phyloP scores from a whole-genome alignment of 371 early-diverging fungal species.

The Apophysomyces elegans region DNA sequence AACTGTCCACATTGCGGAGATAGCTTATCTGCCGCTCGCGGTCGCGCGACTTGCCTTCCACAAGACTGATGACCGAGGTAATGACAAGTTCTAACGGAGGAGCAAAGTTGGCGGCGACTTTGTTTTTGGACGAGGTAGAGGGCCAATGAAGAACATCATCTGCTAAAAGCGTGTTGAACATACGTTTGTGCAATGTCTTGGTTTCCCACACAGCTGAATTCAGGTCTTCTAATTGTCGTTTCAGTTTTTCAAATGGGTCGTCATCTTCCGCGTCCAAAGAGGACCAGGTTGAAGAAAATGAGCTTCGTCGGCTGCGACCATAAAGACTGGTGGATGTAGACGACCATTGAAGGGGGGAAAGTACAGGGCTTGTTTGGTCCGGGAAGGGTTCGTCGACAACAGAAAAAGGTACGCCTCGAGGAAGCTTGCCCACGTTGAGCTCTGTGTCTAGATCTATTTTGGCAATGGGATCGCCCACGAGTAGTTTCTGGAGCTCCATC shows the following conservation, averaged over 20 bases:
- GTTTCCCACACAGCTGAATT: constrained; percentile 55
- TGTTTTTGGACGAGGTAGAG: constrained; percentile 8
- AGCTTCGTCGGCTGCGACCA: constrained; percentile 44
- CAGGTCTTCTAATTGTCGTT: constrained; percentile 52
- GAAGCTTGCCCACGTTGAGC: not conserved
- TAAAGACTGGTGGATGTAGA: constrained; percentile 25
- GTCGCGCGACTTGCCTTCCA: constrained; percentile 49
- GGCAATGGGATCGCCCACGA: not conserved
- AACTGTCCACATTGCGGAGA: constrained; percentile 41
- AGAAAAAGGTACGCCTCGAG: constrained; percentile 2
- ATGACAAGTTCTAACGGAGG: constrained; percentile 53
- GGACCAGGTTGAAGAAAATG: constrained; percentile 48
- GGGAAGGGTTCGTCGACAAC: constrained; percentile 20
- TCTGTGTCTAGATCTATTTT: constrained; percentile 4
- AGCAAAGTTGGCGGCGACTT: constrained; percentile 26
- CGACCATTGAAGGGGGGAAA: constrained; percentile 42
- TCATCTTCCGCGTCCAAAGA: constrained; percentile 38
- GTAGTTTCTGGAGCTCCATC: constrained; percentile 9
- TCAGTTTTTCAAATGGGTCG: constrained; percentile 56
- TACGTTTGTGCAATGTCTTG: constrained; percentile 53
- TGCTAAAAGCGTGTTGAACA: constrained; percentile 44
- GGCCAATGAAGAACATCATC: constrained; percentile 40
- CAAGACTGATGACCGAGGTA: constrained; percentile 46
- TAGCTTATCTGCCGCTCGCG: constrained; percentile 51
- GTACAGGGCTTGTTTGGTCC: constrained; percentile 29